Conservation (phyloP, 768 basidiomycete genomes). For the Auriscalpium orientale region DNA sequence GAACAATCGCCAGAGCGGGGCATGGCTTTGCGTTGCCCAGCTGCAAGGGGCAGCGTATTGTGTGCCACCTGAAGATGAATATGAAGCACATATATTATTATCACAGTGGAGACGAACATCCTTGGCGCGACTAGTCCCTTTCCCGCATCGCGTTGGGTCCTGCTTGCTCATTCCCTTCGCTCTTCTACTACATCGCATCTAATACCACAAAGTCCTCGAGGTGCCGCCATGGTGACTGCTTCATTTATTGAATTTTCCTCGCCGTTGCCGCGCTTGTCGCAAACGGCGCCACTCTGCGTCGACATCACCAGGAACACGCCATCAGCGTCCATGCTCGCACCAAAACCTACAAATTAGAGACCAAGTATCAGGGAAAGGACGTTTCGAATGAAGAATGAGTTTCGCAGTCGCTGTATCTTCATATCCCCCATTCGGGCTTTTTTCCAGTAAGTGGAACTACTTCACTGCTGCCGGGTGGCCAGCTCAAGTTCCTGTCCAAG, state of each 20-base stretch:
- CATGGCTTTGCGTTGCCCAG: too few relatives aligned
- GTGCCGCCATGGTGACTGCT: not conserved
- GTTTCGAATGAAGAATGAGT: not conserved
- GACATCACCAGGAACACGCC: not conserved
- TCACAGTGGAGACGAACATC: too few relatives aligned
- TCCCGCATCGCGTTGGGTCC: not conserved
- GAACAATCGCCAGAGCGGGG: too few relatives aligned
- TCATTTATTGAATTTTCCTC: not conserved
- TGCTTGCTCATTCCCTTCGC: not conserved
- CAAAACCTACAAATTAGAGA: not conserved
- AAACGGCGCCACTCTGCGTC: not conserved
- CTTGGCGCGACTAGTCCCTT: too few relatives aligned
- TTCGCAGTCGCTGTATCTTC: not conserved
- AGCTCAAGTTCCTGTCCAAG: constrained; percentile 1
- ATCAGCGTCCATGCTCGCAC: not conserved
- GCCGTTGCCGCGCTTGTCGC: not conserved
- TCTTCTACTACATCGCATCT: not conserved
- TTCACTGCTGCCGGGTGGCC: not conserved
- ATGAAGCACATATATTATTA: too few relatives aligned
- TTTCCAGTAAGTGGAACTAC: constrained; percentile 1
- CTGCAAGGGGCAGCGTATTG: too few relatives aligned
- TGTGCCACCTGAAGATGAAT: too few relatives aligned
- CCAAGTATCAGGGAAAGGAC: not conserved
- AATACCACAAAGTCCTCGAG: not conserved
- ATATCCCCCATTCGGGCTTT: not conserved